Base-by-base conservation (phyloP, 1,284 basidiomycete genomes). In the Cutaneotrichosporon spelunceum region DNA sequence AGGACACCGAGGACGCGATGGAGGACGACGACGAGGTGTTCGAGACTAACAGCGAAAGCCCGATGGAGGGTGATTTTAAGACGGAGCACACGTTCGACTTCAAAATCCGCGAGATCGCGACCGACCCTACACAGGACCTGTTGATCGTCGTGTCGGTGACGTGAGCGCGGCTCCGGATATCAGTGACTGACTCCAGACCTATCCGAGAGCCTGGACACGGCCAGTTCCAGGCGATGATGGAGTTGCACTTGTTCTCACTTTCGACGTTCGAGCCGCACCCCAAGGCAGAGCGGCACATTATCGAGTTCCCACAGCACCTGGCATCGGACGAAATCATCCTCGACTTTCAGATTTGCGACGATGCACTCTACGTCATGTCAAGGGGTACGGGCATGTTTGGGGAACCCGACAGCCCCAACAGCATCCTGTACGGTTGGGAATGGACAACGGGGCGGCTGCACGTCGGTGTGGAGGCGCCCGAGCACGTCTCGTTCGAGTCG, bases 261-360 rank as follows among this genome's bases (percentile, higher is more conserved):
- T 68, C 72, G 13, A 75, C 76, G 4, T 74, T 74, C 47, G 60
- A 70, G 30, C 74, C 73, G 7, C 78, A 79, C 57, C 76, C 78
- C 5, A 64, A 36, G 26, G 78, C 77, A 1, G 33, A 63, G 9
- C 30, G 68, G 26, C 61, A 68, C 13, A 50, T 70, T 0, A 59
- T 79, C 27, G 59, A 67, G 23, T 74, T 71, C 68, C 71, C 74
- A 0, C 36, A 47, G 0, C 13, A 29, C 0, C 36, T 75, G 11
- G 24, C n/a, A 6, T 49, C 24, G n/a, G 56, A 59, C 16, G 44
- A 48, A 19, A 58, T 70, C 24, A 55, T 58, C 24, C 67, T 76
- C 11, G 72, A 71, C 9, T 76, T 76, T 63, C 75, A 79, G 66
- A 76, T 79, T 30, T 75, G 75, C 62, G 78, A 79, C 60, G 76